A percentile compares a stretch with the other conserved stretches of the same genome.
These are phyloP conservation scores for Porcisia hertigi DNA, from an alignment of 208 protist genomes.

Conservation along the genomic window DNA sequence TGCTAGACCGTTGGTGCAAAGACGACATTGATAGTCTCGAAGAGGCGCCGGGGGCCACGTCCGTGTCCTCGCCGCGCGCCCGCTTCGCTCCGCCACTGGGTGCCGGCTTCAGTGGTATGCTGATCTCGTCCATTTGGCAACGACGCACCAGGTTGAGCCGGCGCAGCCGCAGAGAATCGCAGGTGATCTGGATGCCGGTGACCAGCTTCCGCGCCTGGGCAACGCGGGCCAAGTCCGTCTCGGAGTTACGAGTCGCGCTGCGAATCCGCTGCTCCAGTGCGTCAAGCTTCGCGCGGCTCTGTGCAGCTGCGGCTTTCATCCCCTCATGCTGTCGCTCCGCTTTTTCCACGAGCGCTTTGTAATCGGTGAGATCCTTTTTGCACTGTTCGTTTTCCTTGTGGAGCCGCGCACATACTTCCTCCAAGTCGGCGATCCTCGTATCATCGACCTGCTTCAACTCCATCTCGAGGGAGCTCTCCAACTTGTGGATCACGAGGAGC, in stretches of 20 bases:
- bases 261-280: constrained; percentile 68
- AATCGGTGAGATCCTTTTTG: constrained; percentile 55
- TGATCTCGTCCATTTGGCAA: constrained; percentile 88
- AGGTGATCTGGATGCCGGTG: constrained; percentile 70
- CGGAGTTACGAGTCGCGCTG: constrained; percentile 41
- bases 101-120: constrained; percentile 58
- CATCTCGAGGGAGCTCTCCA: constrained; percentile 77
- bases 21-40: not conserved
- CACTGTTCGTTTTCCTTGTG: constrained; percentile 60
- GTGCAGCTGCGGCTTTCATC: constrained; percentile 34
- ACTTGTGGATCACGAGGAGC: constrained; percentile 68
- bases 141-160: constrained; percentile 78
- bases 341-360: constrained; percentile 56
- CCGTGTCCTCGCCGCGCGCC: constrained; percentile 28
- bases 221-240: constrained; percentile 60
- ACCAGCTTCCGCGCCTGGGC: constrained; percentile 66
- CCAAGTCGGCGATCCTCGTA: constrained; percentile 37
- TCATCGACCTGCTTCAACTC: constrained; percentile 62
- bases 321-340: constrained; percentile 51
- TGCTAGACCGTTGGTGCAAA: not conserved
- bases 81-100: constrained; percentile 53
- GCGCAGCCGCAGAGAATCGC: constrained; percentile 77
- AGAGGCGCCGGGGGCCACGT: not conserved
- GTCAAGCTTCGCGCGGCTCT: constrained; percentile 51
- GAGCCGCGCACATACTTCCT: constrained; percentile 38